Evolutionary conservation across 2,329 filamentous ascomycete species (phyloP).

Genomic region (Apiospora pterosperma): DNA sequence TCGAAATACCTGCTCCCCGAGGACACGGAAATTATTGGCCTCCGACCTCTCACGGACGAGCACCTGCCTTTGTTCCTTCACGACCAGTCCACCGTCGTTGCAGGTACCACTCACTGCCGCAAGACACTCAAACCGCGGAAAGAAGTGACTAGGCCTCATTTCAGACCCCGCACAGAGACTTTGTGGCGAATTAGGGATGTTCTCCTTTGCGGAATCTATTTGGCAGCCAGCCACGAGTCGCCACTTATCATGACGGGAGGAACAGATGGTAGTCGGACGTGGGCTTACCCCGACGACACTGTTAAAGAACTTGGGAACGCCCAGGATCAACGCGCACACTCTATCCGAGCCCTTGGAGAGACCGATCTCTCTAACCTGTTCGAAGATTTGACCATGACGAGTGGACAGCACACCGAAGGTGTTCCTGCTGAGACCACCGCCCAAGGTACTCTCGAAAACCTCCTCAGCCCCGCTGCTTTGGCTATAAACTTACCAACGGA

Average conservation of each 20-base stretch:
- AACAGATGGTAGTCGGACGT: constrained; percentile 16
- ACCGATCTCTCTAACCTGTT: not conserved
- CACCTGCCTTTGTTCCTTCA: constrained; percentile 24
- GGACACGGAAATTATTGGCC: constrained; percentile 34
- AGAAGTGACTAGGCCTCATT: constrained; percentile 26
- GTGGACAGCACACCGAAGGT: not conserved
- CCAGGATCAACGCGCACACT: not conserved
- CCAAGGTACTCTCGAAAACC: not conserved
- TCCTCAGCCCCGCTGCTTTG: not conserved
- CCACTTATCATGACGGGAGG: constrained; percentile 30
- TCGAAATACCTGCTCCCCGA: constrained; percentile 50
- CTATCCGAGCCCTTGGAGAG: not conserved
- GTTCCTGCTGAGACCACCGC: not conserved
- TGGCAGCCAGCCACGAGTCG: constrained; percentile 38
- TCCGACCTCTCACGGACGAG: constrained; percentile 22
- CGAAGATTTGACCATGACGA: not conserved
- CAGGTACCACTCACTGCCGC: constrained; percentile 7
- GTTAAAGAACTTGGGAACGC: not conserved
- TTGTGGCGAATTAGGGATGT: constrained; percentile 46
- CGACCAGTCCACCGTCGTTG: constrained; percentile 15
- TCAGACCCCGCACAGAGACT: constrained; percentile 32
- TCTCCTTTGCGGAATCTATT: constrained; percentile 44
- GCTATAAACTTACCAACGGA: not conserved
- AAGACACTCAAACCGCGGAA: constrained; percentile 38
- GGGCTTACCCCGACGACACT: constrained; percentile 21